Base-by-base conservation (phyloP, 2,329 filamentous ascomycete genomes). In the Venturiaceae sp. region DNA sequence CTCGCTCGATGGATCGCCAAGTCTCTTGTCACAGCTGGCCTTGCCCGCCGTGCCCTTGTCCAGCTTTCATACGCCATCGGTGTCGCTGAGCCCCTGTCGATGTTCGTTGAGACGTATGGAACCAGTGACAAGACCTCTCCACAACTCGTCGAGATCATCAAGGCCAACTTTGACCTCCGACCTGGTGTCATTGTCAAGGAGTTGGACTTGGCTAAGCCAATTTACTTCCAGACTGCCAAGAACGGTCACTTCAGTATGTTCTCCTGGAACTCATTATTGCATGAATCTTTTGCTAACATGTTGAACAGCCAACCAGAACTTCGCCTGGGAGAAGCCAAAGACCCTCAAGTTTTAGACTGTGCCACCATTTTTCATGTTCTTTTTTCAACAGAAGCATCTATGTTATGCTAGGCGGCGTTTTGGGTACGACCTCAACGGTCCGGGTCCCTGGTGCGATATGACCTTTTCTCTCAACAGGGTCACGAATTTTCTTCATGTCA, bases 11-110 rank as follows among this genome's bases (percentile, higher is more conserved):
- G 94, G 94, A 92, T 99, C 75, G 94, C 94, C 80, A 99, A 99
- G 85, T 99, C 94, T 44, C 84, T 99, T 65, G 90, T 99, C 67
- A 79, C 85, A 69, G 88, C 92, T 68, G 87, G 88, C 69, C 87
- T 99, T 63, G 89, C 89, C 69, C 92, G 94, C 71, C 92, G 94
- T 75, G 88, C 85, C 63, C 87, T 99, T 58, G 94, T 99, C 68
- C 94, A 99, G 84, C 88, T 99, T 67, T 97, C 92, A 58, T 99
- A 99, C 82, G 94, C 94, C 79, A 99, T 99, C 72, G 94, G 94
- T 85, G 92, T 99, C 63, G 86, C 94, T 33, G 94, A 99, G 84
- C 94, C 94, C 65, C 88, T 96, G 62, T 97, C 94, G 67, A 87
- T 99, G 80, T 96, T 95, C 76, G 92, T 99, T 68, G 94, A 99